Evolutionary conservation across 352 stramenopile genomes (phyloP).

Genomic region (Phytophthora crassamura): DNA sequence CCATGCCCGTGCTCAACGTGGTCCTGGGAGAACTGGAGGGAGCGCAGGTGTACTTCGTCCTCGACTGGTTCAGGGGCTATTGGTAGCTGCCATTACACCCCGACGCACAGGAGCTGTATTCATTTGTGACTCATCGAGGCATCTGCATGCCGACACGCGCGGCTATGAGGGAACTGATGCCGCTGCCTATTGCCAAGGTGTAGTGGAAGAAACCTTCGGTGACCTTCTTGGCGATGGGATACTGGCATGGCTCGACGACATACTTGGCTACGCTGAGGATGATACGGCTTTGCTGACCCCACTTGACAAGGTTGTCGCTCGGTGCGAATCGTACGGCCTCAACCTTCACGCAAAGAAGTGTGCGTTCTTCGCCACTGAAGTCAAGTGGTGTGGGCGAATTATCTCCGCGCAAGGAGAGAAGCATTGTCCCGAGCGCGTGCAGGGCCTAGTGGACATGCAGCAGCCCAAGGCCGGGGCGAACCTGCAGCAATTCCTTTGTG

Average conservation of each 20-base stretch:
- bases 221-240: slow-evolving; percentile 18
- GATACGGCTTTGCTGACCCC: no score
- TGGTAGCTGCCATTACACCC: slow-evolving; percentile 7
- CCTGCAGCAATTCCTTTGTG: slow-evolving; percentile 46
- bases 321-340: slow-evolving; percentile 30
- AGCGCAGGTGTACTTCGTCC: neutral
- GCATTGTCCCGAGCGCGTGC: slow-evolving; percentile 26
- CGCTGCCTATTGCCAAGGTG: no score
- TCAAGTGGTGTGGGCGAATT: slow-evolving; percentile 27
- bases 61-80: slow-evolving; percentile 8
- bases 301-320: slow-evolving; percentile 15
- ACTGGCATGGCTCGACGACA: slow-evolving; percentile 41
- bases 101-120: slow-evolving; percentile 23
- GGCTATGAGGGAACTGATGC: no score
- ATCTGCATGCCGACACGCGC: slow-evolving; percentile 17
- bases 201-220: no score
- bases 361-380: slow-evolving; percentile 27
- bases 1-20: neutral
- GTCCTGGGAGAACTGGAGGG: neutral
- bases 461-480: slow-evolving; percentile 28
- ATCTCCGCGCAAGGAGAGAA: slow-evolving; percentile 27
- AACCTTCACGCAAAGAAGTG: slow-evolving; percentile 45
- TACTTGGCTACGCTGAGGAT: slow-evolving; percentile 38
- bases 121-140: slow-evolving; percentile 20
- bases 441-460: slow-evolving; percentile 30